Base-by-base conservation (phyloP, 768 basidiomycete species). In the Mycena maculata region DNA sequence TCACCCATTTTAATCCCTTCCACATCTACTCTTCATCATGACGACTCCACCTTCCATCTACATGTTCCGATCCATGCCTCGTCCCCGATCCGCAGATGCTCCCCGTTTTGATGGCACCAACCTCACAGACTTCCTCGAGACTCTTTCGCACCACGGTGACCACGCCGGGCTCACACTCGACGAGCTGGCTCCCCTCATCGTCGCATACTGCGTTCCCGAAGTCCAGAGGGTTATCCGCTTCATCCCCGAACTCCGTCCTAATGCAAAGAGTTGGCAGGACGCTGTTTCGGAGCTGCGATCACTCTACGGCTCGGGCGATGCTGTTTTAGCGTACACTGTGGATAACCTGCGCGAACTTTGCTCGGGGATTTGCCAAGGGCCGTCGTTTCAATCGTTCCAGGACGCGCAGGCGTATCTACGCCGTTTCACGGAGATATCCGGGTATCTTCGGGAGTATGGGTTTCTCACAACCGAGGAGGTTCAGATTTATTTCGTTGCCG, bases 181-280 rank as follows among this genome's bases (percentile, higher is more conserved):
- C 16, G 20, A 53, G 52, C 52, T 53, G 16, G 22, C 52, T 20
- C 52, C 52, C 4, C 1, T 53, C 52, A 53, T 53, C 52, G 33
- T 53, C 33, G 1, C 52, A 8, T 53, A 53, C 23, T 53, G 52
- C 52, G 36, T 31, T 31, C 52, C 52, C 5, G 52, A 53, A 2
- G 52, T 53, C 22, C 52, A 36, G 52, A n/a, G 52, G 1, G 52
- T 53, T 18, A 13, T 53, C 2, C 31, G 18, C 33, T 36, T n/a
- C 22, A 1, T 36, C 6, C 52, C 52, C 7, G 52, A 53, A 25
- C 52, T 53, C 36, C 52, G 39, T n/a, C 53, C 33, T 12, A 10
- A 54, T 25, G 53, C 53, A 1, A 54, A 22, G 53, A 54, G 53
- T 39, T 54, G 53, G 53, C 22, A 54, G 3, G 53, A 54, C 16